Conservation (phyloP, 805 yeast genomes). For the Wickerhamomyces canadensis region DNA sequence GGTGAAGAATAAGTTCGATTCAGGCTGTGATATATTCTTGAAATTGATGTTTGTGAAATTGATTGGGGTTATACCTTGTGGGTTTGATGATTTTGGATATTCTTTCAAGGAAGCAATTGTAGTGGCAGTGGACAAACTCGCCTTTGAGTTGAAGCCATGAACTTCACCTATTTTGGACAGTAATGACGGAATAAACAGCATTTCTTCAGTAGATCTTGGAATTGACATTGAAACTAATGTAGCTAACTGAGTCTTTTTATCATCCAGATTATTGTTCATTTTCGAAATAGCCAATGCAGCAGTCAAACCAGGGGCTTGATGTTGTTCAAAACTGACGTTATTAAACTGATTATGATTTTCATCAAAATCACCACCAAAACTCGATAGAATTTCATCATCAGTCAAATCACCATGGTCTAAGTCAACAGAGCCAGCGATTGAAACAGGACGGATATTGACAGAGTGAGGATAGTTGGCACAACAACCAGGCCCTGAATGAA, state of each 20-base stretch:
- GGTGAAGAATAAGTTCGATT: constrained; percentile 41
- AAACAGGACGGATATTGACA: constrained; percentile 56
- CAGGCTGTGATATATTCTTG: constrained; percentile 31
- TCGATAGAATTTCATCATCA: constrained; percentile 37
- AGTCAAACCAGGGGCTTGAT: constrained; percentile 73
- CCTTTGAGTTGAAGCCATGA: constrained; percentile 66
- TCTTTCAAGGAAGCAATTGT: constrained; percentile 67
- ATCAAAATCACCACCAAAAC: constrained; percentile 10
- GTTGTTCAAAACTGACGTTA: constrained; percentile 50
- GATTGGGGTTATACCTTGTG: constrained; percentile 17
- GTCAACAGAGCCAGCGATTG: constrained; percentile 57
- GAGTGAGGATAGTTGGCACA: constrained; percentile 50
- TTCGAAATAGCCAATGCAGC: constrained; percentile 60
- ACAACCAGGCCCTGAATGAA: constrained; percentile 50
- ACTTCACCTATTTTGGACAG: constrained; percentile 63
- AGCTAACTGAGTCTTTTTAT: constrained; percentile 41
- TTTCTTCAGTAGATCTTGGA: constrained; percentile 76
- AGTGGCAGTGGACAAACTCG: constrained; percentile 66
- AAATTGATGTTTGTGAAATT: constrained; percentile 34
- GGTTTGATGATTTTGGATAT: constrained; percentile 23
- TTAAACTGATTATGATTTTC: constrained; percentile 17
- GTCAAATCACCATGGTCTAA: constrained; percentile 41
- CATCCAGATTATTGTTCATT: constrained; percentile 33
- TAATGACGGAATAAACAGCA: constrained; percentile 66
- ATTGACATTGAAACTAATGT: constrained; percentile 63